Evolutionary conservation across 2,329 filamentous ascomycete genomes (phyloP).

Genomic region (Biscogniauxia marginata): DNA sequence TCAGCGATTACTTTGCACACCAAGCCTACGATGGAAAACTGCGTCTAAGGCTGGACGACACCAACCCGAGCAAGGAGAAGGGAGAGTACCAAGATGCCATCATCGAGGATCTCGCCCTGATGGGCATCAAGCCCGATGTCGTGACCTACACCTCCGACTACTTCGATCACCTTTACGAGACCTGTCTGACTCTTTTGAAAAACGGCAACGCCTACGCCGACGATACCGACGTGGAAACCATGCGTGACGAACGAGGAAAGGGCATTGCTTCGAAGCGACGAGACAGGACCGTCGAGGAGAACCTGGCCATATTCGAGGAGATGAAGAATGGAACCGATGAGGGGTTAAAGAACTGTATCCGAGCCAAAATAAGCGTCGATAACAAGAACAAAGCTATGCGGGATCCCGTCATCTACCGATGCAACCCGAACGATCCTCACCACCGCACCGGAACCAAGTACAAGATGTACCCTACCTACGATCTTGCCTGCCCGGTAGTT

Average conservation of each 20-base stretch:
- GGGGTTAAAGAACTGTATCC: conserved; percentile 84
- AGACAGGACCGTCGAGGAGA: conserved; percentile 78
- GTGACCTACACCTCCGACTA: conserved; percentile 93
- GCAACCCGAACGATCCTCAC: conserved; percentile 67
- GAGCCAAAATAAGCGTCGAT: conserved; percentile 89
- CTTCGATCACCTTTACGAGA: conserved; percentile 88
- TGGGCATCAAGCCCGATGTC: conserved; percentile 87
- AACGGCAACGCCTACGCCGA: conserved; percentile 90
- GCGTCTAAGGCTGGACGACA: conserved; percentile 92
- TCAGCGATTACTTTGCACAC: conserved; percentile 97
- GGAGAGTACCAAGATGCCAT: conserved; percentile 95
- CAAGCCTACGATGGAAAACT: conserved; percentile 89
- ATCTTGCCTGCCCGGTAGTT: conserved; percentile 80
- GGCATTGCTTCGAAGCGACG: conserved; percentile 80
- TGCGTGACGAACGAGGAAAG: conserved; percentile 81
- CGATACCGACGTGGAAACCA: conserved; percentile 85
- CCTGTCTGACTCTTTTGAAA: conserved; percentile 79
- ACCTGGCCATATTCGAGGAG: conserved; percentile 80
- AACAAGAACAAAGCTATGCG: conserved; percentile 94
- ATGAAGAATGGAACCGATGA: conserved; percentile 86
- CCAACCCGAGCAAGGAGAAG: conserved; percentile 96
- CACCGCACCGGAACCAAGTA: conserved; percentile 77
- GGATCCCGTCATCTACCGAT: conserved; percentile 96
- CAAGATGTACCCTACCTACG: conserved; percentile 88
- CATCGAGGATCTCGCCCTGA: conserved; percentile 82